phyloP scores from a whole-genome alignment of 768 basidiomycete genomes.

The Mycena indigotica region DNA sequence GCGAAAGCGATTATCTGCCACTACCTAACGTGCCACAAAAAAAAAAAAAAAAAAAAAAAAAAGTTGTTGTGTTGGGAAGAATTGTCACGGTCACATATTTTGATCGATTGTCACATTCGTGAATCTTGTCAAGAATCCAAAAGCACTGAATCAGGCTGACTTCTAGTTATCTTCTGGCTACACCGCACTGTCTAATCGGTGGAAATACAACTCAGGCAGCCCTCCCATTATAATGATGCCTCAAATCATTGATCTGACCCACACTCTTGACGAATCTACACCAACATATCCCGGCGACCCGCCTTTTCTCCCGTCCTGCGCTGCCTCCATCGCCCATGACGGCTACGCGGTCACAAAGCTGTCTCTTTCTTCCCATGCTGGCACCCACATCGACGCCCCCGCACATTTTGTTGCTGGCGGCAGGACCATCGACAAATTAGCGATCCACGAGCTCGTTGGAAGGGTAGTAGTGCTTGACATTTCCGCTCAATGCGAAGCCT shows the following conservation, averaged over 20 bases:
- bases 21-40: too few species aligned
- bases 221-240: background rate
- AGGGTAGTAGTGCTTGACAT: conserved; percentile 61
- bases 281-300: conserved; percentile 63
- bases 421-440: conserved; percentile 58
- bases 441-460: conserved; percentile 54
- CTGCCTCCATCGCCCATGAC: conserved; percentile 43
- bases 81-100: too few species aligned
- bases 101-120: too few species aligned
- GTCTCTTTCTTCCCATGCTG: conserved; percentile 67
- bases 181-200: too few species aligned
- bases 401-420: conserved; percentile 68
- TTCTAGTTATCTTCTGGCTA: too few species aligned
- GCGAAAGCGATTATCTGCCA: background rate
- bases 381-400: conserved; percentile 81
- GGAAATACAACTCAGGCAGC: too few species aligned
- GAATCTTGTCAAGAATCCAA: too few species aligned
- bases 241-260: conserved; percentile 54
- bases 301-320: conserved; percentile 40
- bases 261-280: conserved; percentile 45
- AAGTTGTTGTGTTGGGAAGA: too few species aligned
- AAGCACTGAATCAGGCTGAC: too few species aligned
- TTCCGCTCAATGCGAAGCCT: conserved; percentile 25
- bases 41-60: background rate
- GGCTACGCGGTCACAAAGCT: conserved; percentile 56